Base-by-base conservation (phyloP, 2,329 filamentous ascomycete genomes). In the Neofusicoccum kwambonambiense region DNA sequence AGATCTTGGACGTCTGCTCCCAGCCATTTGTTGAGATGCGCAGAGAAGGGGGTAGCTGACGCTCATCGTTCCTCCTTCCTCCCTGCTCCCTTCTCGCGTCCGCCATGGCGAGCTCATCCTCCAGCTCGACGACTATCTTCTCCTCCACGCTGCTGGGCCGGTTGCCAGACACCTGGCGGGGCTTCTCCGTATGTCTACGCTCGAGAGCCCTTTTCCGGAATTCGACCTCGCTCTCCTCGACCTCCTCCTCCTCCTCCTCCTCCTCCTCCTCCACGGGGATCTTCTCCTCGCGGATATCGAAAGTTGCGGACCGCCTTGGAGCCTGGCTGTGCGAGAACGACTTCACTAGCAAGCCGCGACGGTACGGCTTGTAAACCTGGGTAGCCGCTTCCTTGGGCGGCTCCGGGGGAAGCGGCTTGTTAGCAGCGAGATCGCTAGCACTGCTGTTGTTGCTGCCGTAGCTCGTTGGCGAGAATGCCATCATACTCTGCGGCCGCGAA, bases 281-380 rank as follows among this genome's bases (percentile, higher is more conserved):
- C 61, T 63, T 63, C 39, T 63, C 61, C 17, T 63, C 61, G 12
- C 47, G 39, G n/a, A 63, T 34, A 17, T 60, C 56, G n/a, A 22
- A 47, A 3, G 56, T 60, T 11, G 41, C n/a, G 3, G 42, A 31
- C 31, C 56, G 47, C 15, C 17, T 13, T 12, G 56, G n/a, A 15
- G 17, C 42, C 17, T 15, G 11, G 34, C 22, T 35, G n/a, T 60
- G 56, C 13, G 56, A 47, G 17, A 22, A 60, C 12, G 56, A 34
- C 22, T 58, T 58, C 17, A 42, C 42, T 12, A 60, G 9, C 22
- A 60, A 12, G 34, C 56, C 56, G 6, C 41, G 56, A 27, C 56
- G 56, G 17, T 60, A 60, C n/a, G 56, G 56, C 17, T 37, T 60
- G 31, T 60, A 60, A 8, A 42, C n/a, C n/a, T 37, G 27, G 4